Evolutionary conservation across 1,284 basidiomycete genomes (phyloP).

Genomic region (Ceratobasidium sp.): DNA sequence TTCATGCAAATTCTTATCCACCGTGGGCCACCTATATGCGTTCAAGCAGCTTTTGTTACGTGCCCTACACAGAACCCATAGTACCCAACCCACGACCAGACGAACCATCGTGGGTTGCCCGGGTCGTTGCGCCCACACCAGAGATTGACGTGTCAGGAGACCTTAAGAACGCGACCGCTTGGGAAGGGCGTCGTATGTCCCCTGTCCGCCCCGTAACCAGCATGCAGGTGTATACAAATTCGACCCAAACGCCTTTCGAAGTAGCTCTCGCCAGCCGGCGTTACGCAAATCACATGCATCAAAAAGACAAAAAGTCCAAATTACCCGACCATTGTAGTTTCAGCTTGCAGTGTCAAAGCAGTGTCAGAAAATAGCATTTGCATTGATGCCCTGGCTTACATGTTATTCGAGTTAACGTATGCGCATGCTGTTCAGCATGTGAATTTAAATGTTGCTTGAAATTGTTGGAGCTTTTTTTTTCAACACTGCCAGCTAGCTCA

Average conservation of each 20-base stretch:
- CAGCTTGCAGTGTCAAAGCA: no score
- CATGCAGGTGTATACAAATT: conserved; percentile 12
- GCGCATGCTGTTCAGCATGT: no score
- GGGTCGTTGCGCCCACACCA: neutral
- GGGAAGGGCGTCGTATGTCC: neutral
- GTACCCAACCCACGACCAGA: no score
- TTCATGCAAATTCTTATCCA: neutral
- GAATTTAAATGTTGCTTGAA: no score
- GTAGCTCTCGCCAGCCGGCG: neutral
- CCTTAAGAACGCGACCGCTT: neutral
- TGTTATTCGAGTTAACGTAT: no score
- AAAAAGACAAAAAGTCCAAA: no score
- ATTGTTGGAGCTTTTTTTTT: no score
- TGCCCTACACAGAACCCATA: neutral
- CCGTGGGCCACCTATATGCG: conserved; percentile 44
- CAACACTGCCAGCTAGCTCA: no score
- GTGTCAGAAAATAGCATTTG: no score
- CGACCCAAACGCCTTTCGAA: neutral
- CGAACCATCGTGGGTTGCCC: neutral
- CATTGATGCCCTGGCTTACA: no score
- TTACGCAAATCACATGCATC: no score
- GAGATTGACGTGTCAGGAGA: neutral
- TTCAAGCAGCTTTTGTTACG: conserved; percentile 11
- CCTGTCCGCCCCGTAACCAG: neutral
- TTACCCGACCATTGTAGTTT: no score